Evolutionary conservation across 805 yeast species (phyloP), one percentile per base, ranked within the genome.

Genomic region (Tetrapisispora pingtungensis): DNA sequence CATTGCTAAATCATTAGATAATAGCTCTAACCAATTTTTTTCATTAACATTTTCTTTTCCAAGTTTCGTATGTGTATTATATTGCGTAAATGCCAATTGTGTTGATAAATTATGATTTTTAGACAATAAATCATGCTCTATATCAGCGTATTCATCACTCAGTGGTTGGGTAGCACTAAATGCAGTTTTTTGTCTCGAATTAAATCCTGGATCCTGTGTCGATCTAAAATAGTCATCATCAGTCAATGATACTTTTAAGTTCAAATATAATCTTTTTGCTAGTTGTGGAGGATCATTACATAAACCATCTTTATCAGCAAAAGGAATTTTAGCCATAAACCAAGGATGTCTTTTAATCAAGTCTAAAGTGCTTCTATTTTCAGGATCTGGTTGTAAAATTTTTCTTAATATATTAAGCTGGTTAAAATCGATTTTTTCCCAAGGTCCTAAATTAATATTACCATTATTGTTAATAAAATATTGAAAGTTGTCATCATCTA

Each of bases 211-310:
- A 24, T 51, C 55, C 28, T 54, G 62, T 0, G 62, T 59, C n/a
- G 53, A 58, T 37, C 41, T 42, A 17, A 55, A 40, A 41, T 67
- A 68, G 17, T 71, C 73, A 8, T 70, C 72, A 50, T 75, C 80
- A n/a, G 72, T 65, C 37, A 78, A 53, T 8, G 75, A 76, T 37
- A 81, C 69, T 46, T 71, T 74, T 42, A 81, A 62, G 28, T 70
- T 74, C 28, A 72, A 70, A 46, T 80, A 59, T 38, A 81, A 54
- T 43, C 69, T 69, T 3, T 74, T 66, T 1, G 82, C 77, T 27
- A 81, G 59, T 15, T 65, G 56, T 7, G 67, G 50, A 2, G 85
- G 74, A 51, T 80, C 76, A 19, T 63, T 68, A 52, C 85, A 80
- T 46, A 70, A 53, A 0, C 80, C 83, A 33, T 68, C 64, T 2